Percentiles rank a stretch among this genome's conserved stretches.
Conservation (phyloP, 306 rosid genomes). For the Nissolia schottii region DNA sequence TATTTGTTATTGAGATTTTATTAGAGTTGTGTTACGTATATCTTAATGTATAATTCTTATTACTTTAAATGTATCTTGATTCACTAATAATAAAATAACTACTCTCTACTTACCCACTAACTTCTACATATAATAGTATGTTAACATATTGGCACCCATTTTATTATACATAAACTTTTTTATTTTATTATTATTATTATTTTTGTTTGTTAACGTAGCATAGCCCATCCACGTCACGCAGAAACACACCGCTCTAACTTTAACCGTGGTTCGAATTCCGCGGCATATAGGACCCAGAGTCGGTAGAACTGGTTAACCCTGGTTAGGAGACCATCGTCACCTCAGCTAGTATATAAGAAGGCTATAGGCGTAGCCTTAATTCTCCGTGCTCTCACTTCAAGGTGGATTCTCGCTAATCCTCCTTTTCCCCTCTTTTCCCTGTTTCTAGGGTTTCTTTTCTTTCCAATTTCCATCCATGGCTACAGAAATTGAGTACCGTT, state of each 20-base stretch:
- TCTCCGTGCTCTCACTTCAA: slow-evolving; percentile 30
- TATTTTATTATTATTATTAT: too few relatives aligned
- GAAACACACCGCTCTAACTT: background rate
- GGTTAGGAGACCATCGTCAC: slow-evolving; percentile 17
- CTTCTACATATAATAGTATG: too few relatives aligned
- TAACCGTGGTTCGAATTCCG: slow-evolving; percentile 42
- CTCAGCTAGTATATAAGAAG: slow-evolving; percentile 36
- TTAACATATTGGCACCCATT: too few relatives aligned
- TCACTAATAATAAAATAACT: too few relatives aligned
- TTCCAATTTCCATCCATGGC: slow-evolving; percentile 39
- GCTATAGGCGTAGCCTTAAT: accelerated
- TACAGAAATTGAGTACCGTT: slow-evolving; percentile 63
- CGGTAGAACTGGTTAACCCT: slow-evolving; percentile 29
- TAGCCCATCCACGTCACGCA: background rate
- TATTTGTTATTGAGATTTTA: too few relatives aligned
- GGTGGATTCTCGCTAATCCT: slow-evolving; percentile 27
- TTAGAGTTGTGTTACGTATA: too few relatives aligned
- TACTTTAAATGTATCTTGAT: too few relatives aligned
- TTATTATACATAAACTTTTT: too few relatives aligned
- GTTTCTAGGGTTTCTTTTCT: background rate
- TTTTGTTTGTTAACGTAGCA: too few relatives aligned
- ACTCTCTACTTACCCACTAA: too few relatives aligned
- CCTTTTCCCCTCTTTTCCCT: background rate
- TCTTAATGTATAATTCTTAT: too few relatives aligned
- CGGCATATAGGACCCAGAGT: background rate